Evolutionary conservation across 257 asterid species (phyloP), one percentile per base, ranked within the genome.

Genomic region (Solanum gandarillasii): DNA sequence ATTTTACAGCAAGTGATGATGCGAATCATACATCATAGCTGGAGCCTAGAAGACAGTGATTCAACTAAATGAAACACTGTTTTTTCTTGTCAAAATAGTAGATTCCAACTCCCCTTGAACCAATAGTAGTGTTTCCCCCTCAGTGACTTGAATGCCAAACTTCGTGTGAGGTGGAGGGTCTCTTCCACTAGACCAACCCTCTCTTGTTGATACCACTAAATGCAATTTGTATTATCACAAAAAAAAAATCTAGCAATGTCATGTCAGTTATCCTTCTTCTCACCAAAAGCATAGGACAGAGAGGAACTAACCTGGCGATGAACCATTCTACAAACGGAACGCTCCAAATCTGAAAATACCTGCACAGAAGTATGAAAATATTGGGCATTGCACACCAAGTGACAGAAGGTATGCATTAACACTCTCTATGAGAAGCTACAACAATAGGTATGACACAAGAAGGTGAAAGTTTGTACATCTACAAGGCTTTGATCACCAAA

Each of bases 301-400:
- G 86, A 87, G 85, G 83, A 68, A 48, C 88, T 55, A 84, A 96
- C 99, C 99, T 96, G 99, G 85, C 95, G 97, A 91, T 97, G 99
- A 91, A 96, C 95, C 99, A 97, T 97, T 87, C 99, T 94, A 89
- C 99, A 97, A 71, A 92, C 98, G 58, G 99, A 97, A 58, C 99
- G 99, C 94, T 97, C 99, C 98, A 97, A 92, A 93, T 97, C 99
- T 7, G 99, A 97, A 90, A 97, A 96, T 86, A 97, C 99, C 99
- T 97, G 94, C 89, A 92, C 86, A 82, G 11, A 46, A 6, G 70
- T 31, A 82, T 18, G 86, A 48, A 81, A 82, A 48, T 20, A 52
- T 48, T 18, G 71, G 86, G 43, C 31, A 29, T 31, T 48, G 43
- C 86, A 82, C 71, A 82, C 43, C 46, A 82, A 38, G 43, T 31